Conservation (phyloP, 192 early-diverging fungal genomes). For the Entomortierella lignicola region DNA sequence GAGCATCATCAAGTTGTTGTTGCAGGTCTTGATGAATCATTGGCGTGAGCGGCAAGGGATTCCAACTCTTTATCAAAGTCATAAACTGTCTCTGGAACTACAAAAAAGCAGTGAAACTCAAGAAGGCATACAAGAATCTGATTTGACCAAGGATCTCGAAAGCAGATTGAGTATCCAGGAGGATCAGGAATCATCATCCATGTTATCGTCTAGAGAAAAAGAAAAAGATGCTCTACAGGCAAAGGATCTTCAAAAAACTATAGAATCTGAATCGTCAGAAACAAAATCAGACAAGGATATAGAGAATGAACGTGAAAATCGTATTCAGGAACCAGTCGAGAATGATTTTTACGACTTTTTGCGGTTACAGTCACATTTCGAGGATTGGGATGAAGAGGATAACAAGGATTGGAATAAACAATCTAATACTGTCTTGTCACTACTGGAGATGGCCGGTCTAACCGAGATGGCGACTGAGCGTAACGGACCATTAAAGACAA, state of each 20-base stretch:
- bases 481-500: constrained; percentile 2
- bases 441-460: constrained; percentile 58
- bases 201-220: too few relatives aligned
- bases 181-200: too few relatives aligned
- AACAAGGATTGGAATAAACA: constrained; percentile 68
- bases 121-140: not conserved
- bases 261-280: not conserved
- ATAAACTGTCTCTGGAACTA: not conserved
- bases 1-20: constrained; percentile 69
- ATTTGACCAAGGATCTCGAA: not conserved
- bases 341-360: constrained; percentile 57
- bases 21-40: constrained; percentile 54
- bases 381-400: constrained; percentile 69
- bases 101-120: too few relatives aligned
- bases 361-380: constrained; percentile 68
- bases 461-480: constrained; percentile 37
- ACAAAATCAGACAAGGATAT: not conserved
- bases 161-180: not conserved
- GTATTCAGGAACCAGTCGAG: constrained; percentile 40
- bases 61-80: constrained; percentile 22
- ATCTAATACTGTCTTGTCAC: constrained; percentile 55
- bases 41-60: constrained; percentile 57
- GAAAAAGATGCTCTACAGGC: too few relatives aligned
- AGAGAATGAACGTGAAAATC: not conserved
- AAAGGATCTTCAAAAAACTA: too few relatives aligned